These are phyloP conservation scores for thale cress (Arabidopsis thaliana) DNA, from an alignment of 345 rosid species.

Conservation along the genomic window DNA sequence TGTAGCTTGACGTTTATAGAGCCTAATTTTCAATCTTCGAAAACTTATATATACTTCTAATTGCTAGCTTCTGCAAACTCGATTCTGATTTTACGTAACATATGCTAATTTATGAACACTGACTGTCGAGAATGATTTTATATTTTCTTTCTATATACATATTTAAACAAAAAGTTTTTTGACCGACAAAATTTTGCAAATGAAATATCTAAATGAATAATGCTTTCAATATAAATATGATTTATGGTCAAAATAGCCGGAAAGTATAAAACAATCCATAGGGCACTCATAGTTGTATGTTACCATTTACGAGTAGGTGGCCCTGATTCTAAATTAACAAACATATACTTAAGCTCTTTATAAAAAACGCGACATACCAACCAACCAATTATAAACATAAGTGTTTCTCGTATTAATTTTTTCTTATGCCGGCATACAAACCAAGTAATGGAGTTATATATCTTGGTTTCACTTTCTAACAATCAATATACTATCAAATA, in stretches of 20 bases:
- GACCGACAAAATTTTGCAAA: background rate
- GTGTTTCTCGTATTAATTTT: background rate
- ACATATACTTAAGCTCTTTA: background rate
- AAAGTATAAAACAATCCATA: background rate
- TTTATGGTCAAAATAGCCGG: constrained; percentile 23
- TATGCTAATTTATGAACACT: no score
- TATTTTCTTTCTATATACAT: no score
- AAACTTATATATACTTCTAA: no score
- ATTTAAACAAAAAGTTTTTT: no score
- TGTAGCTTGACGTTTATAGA: no score
- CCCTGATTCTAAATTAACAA: background rate
- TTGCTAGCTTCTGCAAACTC: no score
- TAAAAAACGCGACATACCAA: background rate
- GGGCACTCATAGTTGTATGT: background rate
- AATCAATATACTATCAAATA: background rate
- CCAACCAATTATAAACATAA: background rate
- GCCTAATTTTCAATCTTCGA: no score
- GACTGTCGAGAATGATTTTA: no score
- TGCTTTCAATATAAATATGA: constrained; percentile 12
- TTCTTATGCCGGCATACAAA: no score
- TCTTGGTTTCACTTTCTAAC: background rate
- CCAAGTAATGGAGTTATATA: background rate
- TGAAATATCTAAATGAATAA: background rate
- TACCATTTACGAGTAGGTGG: background rate
- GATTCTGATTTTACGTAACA: no score